Percentiles rank a stretch among this genome's conserved stretches.
Evolutionary conservation across 148 eudicot species (phyloP).

Genomic region (Selenicereus undatus): DNA sequence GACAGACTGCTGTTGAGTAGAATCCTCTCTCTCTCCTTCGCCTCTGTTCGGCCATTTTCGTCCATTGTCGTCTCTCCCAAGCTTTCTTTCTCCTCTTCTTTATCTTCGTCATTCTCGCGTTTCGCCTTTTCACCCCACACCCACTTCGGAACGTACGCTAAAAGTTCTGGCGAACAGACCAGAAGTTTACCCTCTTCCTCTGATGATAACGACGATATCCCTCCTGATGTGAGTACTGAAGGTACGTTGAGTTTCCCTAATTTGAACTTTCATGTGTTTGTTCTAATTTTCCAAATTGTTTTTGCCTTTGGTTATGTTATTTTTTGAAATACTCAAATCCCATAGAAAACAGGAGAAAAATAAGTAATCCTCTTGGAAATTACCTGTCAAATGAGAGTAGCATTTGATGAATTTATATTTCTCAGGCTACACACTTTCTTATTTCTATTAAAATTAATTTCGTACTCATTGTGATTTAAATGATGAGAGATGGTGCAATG

Average conservation of each 20-base stretch:
- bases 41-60: background rate
- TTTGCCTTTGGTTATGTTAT: background rate
- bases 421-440: background rate
- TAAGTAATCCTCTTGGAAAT: background rate
- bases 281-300: background rate
- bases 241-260: background rate
- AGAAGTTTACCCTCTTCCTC: background rate
- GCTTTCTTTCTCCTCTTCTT: background rate
- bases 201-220: background rate
- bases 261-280: background rate
- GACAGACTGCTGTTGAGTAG: background rate
- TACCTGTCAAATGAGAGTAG: background rate
- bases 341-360: background rate
- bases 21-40: background rate
- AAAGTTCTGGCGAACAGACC: background rate
- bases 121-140: background rate
- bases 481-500: background rate
- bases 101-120: background rate
- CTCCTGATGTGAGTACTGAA: constrained; percentile 17
- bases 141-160: background rate
- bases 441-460: background rate
- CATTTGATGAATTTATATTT: background rate
- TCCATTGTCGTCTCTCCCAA: background rate
- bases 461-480: background rate
- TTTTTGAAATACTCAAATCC: background rate